Evolutionary conservation across 163 green algal genomes (phyloP).

Genomic region (Scenedesmus sp.): DNA sequence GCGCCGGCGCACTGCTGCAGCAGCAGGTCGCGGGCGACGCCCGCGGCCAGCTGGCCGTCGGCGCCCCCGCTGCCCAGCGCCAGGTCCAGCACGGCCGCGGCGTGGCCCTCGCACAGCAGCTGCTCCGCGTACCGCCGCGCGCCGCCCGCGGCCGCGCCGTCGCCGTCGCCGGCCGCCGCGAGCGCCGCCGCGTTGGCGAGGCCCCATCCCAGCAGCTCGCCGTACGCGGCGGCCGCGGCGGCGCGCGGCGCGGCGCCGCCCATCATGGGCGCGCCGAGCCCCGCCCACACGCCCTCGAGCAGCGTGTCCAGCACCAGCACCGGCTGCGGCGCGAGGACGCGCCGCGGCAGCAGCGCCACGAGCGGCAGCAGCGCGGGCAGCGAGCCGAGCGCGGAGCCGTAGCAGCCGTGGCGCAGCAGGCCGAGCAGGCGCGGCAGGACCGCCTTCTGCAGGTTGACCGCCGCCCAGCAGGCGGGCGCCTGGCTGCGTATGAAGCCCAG

Average conservation of each 20-base stretch:
- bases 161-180: background rate
- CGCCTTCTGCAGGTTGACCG: slow-evolving; percentile 66
- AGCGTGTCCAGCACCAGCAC: slow-evolving; percentile 47
- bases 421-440: slow-evolving; percentile 68
- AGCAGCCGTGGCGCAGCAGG: slow-evolving; percentile 73
- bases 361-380: slow-evolving; percentile 78
- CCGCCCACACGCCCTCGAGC: slow-evolving; percentile 46
- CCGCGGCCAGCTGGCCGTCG: background rate
- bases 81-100: slow-evolving; percentile 5
- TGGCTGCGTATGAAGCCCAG: slow-evolving; percentile 60
- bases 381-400: slow-evolving; percentile 67
- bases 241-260: background rate
- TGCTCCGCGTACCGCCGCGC: background rate
- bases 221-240: slow-evolving; percentile 14
- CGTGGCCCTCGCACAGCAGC: slow-evolving; percentile 18
- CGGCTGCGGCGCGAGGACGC: slow-evolving; percentile 49
- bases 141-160: slow-evolving; percentile 1
- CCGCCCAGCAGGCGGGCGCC: slow-evolving; percentile 42
- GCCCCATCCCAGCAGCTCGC: slow-evolving; percentile 11
- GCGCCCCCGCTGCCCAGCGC: background rate
- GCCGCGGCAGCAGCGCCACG: slow-evolving; percentile 63
- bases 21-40: slow-evolving; percentile 16
- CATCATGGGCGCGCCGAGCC: slow-evolving; percentile 16
- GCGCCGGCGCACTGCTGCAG: background rate
- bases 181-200: slow-evolving; percentile 1